These are phyloP conservation scores for Tricholomella constricta DNA, from an alignment of 768 basidiomycete genomes.

Conservation along the genomic window DNA sequence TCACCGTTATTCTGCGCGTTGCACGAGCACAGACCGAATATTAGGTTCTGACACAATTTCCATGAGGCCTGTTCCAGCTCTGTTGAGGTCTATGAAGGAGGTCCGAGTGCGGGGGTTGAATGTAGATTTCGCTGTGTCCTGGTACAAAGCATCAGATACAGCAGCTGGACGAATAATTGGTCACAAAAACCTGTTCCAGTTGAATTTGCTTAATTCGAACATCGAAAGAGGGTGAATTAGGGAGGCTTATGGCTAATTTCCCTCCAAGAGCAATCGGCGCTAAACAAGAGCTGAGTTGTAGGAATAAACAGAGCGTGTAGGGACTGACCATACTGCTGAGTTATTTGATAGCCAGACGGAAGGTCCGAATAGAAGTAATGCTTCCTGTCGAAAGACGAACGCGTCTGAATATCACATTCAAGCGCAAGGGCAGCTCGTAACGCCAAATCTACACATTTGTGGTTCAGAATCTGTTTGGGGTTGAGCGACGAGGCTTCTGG, in stretches of 20 bases:
- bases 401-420: conserved; percentile 57
- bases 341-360: conserved; percentile 95
- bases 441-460: conserved; percentile 75
- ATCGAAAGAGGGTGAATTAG: conserved; percentile 32
- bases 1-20: not conserved
- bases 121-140: conserved; percentile 93
- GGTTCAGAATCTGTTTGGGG: conserved; percentile 53
- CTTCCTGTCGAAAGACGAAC: conserved; percentile 92
- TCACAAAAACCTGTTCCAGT: conserved; percentile 80
- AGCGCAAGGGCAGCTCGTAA: conserved; percentile 82
- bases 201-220: conserved; percentile 95
- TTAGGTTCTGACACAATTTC: conserved; percentile 97
- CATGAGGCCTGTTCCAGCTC: conserved; percentile 88
- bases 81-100: conserved; percentile 82
- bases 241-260: conserved; percentile 43
- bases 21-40: conserved; percentile 51
- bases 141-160: not conserved
- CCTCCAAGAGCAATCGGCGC: conserved; percentile 82
- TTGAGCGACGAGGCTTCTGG: not conserved
- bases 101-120: conserved; percentile 50
- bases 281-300: conserved; percentile 29
- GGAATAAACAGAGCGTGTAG: not conserved
- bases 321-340: conserved; percentile 82
- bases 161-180: conserved; percentile 1
- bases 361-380: conserved; percentile 98